Conservation (phyloP, 768 basidiomycete species). For the Tubosaeta brunneosetosa region DNA sequence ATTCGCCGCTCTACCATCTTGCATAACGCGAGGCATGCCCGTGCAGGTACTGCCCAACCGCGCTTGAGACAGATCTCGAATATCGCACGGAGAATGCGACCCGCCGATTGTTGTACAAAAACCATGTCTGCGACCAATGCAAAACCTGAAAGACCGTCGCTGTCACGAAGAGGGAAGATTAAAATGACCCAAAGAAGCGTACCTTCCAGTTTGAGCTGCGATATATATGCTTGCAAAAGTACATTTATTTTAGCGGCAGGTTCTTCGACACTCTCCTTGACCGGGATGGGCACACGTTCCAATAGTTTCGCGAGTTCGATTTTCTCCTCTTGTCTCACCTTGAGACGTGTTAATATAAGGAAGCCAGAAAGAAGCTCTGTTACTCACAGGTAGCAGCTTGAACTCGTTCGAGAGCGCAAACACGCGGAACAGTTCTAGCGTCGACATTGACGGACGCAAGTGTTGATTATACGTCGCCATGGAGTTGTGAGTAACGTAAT, state of each 20-base stretch:
- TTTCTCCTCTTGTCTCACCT: slow-evolving; percentile 80
- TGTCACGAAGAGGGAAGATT: not conserved
- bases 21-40: slow-evolving; percentile 87
- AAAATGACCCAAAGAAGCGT: slow-evolving; percentile 2
- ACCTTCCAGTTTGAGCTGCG: slow-evolving; percentile 89
- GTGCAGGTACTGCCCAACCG: slow-evolving; percentile 95
- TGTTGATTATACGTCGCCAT: slow-evolving; percentile 98
- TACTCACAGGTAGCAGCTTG: slow-evolving; percentile 73
- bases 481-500: slow-evolving; percentile 91
- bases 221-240: slow-evolving; percentile 90
- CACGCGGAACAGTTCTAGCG: slow-evolving; percentile 88
- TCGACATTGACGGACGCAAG: slow-evolving; percentile 79
- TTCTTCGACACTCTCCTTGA: slow-evolving; percentile 95
- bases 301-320: slow-evolving; percentile 85
- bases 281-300: slow-evolving; percentile 93
- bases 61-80: slow-evolving; percentile 97
- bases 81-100: slow-evolving; percentile 93
- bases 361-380: slow-evolving; percentile 2
- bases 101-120: slow-evolving; percentile 95
- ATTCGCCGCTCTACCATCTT: slow-evolving; percentile 92
- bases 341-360: not conserved
- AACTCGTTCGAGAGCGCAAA: slow-evolving; percentile 97
- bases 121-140: slow-evolving; percentile 91
- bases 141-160: slow-evolving; percentile 45
- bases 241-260: slow-evolving; percentile 98